A percentile compares a stretch with the other conserved stretches of the same genome.
Conservation (phyloP, 2,329 filamentous ascomycete genomes). For the Fusarium burgessii region DNA sequence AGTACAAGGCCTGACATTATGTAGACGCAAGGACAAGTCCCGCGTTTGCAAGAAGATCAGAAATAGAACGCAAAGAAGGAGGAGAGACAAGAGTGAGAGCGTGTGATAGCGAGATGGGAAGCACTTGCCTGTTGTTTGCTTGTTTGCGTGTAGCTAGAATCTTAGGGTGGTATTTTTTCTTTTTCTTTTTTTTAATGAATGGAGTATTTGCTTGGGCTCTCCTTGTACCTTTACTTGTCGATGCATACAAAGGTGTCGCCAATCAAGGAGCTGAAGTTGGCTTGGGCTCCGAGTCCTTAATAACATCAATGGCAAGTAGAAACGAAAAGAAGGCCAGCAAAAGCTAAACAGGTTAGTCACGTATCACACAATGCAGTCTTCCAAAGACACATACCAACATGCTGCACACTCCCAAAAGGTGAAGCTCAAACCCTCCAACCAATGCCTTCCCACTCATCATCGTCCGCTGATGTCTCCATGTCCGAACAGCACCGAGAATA, state of each 20-base stretch:
- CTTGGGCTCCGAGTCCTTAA: conserved; percentile 6
- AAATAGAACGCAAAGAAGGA: neutral
- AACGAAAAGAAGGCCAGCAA: conserved; percentile 42
- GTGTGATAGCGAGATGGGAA: neutral
- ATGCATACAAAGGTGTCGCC: no score
- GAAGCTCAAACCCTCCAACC: conserved; percentile 49
- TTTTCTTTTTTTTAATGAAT: no score
- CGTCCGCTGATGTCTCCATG: conserved; percentile 49
- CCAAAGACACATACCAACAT: conserved; percentile 27
- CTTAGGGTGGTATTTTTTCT: neutral
- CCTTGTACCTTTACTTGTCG: no score
- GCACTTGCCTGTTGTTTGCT: neutral
- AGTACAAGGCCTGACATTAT: neutral
- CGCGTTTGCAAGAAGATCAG: neutral
- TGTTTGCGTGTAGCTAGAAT: neutral
- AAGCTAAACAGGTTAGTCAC: conserved; percentile 32
- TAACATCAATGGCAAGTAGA: conserved; percentile 40
- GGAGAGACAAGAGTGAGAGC: neutral
- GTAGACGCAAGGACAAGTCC: neutral
- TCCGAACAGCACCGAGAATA: conserved; percentile 47
- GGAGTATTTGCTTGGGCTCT: neutral
- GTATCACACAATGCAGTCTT: neutral
- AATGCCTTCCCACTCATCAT: conserved; percentile 50
- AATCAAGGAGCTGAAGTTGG: neutral
- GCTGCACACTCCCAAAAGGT: conserved; percentile 36